Percentiles rank a stretch among this genome's conserved stretches.
phyloP scores from a whole-genome alignment of 352 stramenopile species.

The Phytophthora sp. region DNA sequence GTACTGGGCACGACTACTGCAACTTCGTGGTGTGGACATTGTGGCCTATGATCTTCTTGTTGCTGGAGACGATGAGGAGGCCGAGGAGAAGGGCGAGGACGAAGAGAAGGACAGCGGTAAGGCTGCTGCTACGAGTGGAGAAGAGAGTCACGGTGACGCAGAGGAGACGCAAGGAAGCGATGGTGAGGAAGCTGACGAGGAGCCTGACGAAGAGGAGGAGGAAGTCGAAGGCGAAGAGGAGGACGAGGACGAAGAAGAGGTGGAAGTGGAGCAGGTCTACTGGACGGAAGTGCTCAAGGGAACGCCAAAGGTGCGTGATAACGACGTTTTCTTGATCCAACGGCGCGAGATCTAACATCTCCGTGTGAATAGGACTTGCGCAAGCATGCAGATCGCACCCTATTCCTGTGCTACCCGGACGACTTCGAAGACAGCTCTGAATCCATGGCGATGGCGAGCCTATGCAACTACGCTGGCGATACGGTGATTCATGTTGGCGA shows the following conservation, averaged over 20 bases:
- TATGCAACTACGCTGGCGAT: constrained; percentile 91
- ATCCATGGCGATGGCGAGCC: constrained; percentile 90
- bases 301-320: constrained; percentile 61
- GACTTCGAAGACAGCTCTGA: constrained; percentile 89
- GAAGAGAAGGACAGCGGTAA: constrained; percentile 26
- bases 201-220: constrained; percentile 27
- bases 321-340: neutral
- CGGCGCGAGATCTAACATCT: too few species aligned
- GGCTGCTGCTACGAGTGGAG: constrained; percentile 35
- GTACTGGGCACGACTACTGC: constrained; percentile 86
- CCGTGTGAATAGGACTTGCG: constrained; percentile 61
- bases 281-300: constrained; percentile 83
- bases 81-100: constrained; percentile 15
- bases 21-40: constrained; percentile 81
- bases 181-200: constrained; percentile 35
- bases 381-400: constrained; percentile 77
- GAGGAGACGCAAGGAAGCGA: constrained; percentile 32
- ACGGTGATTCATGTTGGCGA: constrained; percentile 95
- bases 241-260: constrained; percentile 64
- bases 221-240: constrained; percentile 22
- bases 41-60: constrained; percentile 89
- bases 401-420: constrained; percentile 96
- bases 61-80: constrained; percentile 49
- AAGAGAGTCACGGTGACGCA: constrained; percentile 36
- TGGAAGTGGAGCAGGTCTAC: constrained; percentile 86